Evolutionary conservation across 148 eudicot genomes (phyloP).

Genomic region (Fallopia convolvulus): DNA sequence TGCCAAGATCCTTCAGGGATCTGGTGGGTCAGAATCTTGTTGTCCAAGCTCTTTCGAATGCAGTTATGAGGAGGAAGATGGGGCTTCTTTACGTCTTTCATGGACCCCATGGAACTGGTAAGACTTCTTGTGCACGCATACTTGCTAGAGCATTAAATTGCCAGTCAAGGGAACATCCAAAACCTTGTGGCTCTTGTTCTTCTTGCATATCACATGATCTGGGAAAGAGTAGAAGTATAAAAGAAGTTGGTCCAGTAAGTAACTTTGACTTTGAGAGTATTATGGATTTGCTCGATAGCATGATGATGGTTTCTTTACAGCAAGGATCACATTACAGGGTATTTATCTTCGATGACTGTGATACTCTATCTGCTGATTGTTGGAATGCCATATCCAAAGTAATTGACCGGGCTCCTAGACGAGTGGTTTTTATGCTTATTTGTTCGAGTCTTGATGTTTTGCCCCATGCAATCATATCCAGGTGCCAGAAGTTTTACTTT

Average conservation of each 20-base stretch:
- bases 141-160: slow-evolving; percentile 90
- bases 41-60: slow-evolving; percentile 84
- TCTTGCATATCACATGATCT: slow-evolving; percentile 74
- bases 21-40: slow-evolving; percentile 89
- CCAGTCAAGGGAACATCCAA: slow-evolving; percentile 61
- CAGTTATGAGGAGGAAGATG: slow-evolving; percentile 60
- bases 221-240: slow-evolving; percentile 62
- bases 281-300: slow-evolving; percentile 53
- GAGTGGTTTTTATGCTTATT: slow-evolving; percentile 73
- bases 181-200: slow-evolving; percentile 81
- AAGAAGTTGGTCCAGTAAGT: slow-evolving; percentile 68
- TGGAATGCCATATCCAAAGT: slow-evolving; percentile 86
- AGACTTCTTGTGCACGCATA: slow-evolving; percentile 85
- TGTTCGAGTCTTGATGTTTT: slow-evolving; percentile 81
- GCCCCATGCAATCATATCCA: slow-evolving; percentile 81
- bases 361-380: slow-evolving; percentile 53
- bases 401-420: slow-evolving; percentile 80
- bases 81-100: slow-evolving; percentile 77
- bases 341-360: slow-evolving; percentile 78
- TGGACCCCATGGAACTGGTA: slow-evolving; percentile 96
- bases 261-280: slow-evolving; percentile 60
- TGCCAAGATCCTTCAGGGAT: slow-evolving; percentile 82
- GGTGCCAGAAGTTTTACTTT: slow-evolving; percentile 96
- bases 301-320: slow-evolving; percentile 41
- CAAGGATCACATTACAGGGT: slow-evolving; percentile 51